Base-by-base conservation (phyloP, 495 filamentous ascomycete species). In the Hypoxylon fragiforme region DNA sequence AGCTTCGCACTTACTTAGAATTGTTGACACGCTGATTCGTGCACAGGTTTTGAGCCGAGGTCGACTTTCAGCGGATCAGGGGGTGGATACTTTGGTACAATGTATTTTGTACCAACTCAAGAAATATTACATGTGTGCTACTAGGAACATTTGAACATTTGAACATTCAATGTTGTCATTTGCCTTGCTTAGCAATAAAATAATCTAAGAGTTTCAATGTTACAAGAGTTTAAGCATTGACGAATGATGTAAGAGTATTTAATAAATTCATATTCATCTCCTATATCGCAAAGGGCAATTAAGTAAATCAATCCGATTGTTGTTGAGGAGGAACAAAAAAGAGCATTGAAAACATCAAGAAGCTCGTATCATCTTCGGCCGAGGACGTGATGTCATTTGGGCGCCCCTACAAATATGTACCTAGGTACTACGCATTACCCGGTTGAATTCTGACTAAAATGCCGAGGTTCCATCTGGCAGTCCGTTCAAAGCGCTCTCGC, bases 11-110 rank as follows among this genome's bases (percentile, higher is more conserved):
- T 28, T 58, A 47, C 65, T 67, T 71, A 63, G 63, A 72, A 74
- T 67, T 74, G 67, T 71, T 72, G 65, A 73, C 65, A 58, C 65
- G 68, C 72, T 75, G 72, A 76, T 76, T 75, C 70, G 70, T 71
- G 70, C 64, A 49, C 26, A 37, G 45, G 56, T n/a, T n/a, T n/a
- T 54, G 65, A 65, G 65, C 65, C 65, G 65, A 68, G 65, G 65
- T 68, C 60, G 50, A 56, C 11, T 39, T 22, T 52, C 52, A 52
- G 51, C 38, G 48, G 40, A 48, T 18, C 38, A 43, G 52, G 52
- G 42, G 52, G 42, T n/a, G 35, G 31, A 19, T 18, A 4, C 24
- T 13, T 1, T 24, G 39, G 18, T 43, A 49, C 46, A 5, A 5
- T 30, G 26, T 5, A 12, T 12, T n/a, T n/a, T 34, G 31, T 34